Evolutionary conservation across 116 monocot genomes (phyloP), one percentile per base, ranked within the genome.

Genomic region (Iris pallida): DNA sequence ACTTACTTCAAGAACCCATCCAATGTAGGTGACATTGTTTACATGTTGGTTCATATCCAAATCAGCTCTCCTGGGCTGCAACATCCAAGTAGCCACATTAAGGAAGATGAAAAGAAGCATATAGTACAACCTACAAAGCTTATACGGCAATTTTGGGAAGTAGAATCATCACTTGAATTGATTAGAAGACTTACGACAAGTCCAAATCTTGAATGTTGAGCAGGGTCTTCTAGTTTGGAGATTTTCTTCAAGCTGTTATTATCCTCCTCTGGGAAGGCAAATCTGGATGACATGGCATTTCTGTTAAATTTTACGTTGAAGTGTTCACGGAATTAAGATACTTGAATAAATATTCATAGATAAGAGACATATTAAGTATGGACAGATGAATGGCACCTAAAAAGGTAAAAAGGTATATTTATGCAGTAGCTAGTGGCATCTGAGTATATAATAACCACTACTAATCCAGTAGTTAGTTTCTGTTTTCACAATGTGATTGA

Each of bases 31-130:
- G 45, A 99, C 99, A 57, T 99, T 99, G 79, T 99, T 99, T 55
- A 99, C 99, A 80, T 91, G 95, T 65, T 91, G 95, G 70, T 95
- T 99, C 99, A 99, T 99, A 68, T 99, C 99, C 42, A 99, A 69
- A 85, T 99, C 99, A 55, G 90, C 93, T 88, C 99, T 99, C 52
- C 99, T 88, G 4, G 99, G 99, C 99, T 99, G 81, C 53, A 77
- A 61, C 41, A 55, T 53, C 40, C 64, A 55, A 15, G 42, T 8
- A 47, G 9, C 30, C 51, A 41, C 8, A 16, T 30, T 30, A 30
- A 30, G 30, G 30, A 30, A 30, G 30, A 30, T 30, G 30, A 30
- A 30, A 30, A 30, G 30, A 30, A 30, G 30, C 30, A 30, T 30
- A 30, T 1, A 30, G 30, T 30, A 30, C 30, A 30, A 30, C 30